These are phyloP conservation scores for Nicotiana tabacum DNA, from an alignment of 257 asterid species.

Conservation along the genomic window DNA sequence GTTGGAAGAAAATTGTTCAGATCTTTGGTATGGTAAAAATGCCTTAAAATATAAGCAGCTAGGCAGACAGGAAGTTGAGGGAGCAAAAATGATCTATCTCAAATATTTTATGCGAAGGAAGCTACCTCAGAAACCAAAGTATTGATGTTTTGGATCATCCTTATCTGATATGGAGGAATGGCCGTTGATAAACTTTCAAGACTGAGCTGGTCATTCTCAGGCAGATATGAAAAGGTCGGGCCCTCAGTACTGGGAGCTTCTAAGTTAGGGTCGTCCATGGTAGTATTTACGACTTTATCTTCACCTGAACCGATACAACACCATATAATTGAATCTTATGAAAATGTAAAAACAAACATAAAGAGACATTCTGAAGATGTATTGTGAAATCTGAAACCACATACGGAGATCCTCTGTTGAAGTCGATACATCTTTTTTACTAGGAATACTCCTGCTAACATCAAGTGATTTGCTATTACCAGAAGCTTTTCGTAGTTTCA, in stretches of 20 bases:
- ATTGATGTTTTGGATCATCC: conserved; percentile 71
- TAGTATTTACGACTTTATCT: conserved; percentile 20
- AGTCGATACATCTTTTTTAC: conserved; percentile 63
- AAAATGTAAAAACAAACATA: conserved; percentile 2
- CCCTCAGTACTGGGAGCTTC: conserved; percentile 28
- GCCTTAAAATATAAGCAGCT: background rate
- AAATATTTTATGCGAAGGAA: background rate
- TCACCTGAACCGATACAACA: conserved; percentile 19
- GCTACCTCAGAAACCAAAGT: conserved; percentile 78
- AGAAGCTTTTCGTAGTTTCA: conserved; percentile 69
- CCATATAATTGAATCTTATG: conserved; percentile 13
- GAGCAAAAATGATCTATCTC: background rate
- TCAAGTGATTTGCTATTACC: conserved; percentile 50
- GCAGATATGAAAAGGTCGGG: conserved; percentile 36
- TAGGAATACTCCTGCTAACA: conserved; percentile 35
- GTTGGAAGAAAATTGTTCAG: background rate
- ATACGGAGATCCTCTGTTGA: conserved; percentile 92
- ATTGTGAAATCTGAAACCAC: conserved; percentile 8
- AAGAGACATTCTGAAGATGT: background rate
- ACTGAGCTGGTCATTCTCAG: conserved; percentile 43
- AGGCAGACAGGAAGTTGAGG: background rate
- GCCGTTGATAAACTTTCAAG: conserved; percentile 44
- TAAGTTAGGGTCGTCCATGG: conserved; percentile 26
- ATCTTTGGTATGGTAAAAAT: background rate
- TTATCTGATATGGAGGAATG: conserved; percentile 79